Evolutionary conservation across 2,329 filamentous ascomycete species (phyloP), one percentile per base, ranked within the genome.

Genomic region (Rhynchosporium graminicola): DNA sequence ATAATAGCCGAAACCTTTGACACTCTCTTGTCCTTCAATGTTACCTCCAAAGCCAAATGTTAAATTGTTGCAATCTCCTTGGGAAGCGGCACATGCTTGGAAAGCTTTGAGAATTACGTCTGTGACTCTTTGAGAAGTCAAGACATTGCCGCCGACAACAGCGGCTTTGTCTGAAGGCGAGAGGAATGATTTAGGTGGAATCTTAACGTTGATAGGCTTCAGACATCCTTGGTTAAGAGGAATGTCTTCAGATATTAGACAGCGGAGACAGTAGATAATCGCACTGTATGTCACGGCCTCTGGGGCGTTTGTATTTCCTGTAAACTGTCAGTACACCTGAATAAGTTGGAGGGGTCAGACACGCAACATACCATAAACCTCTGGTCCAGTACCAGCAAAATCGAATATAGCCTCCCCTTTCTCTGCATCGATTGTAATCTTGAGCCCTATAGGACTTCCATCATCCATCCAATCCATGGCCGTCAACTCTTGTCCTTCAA

Each of bases 401-500:
- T 95, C 87, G 71, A 95, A 96, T 0, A 89, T 78, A 0, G 91
- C 91, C 65, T 90, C 88, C 15, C 90, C 91, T 47, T 89, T 87
- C 0, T 86, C 81, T 0, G 84, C 83, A 70, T 94, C 85, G 66
- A 96, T 95, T 1, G 85, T 87, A 10, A 96, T 82, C 65, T 86
- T 88, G 6, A 96, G 81, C 57, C 83, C 80, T 70, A 96, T 94
- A 0, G 90, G 89, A 9, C 84, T 90, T 31, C 91, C 91, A 69
- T 96, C 91, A 69, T 96, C 92, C 90, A 96, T 95, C 77, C 87
- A 91, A 72, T 96, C 91, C 1, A 87, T 80, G 0, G 92, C 89
- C 7, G 84, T 82, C 0, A 96, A 82, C n/a, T 90, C 85, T 62
- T 85, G 82, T 2, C 88, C 88, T 67, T 86, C 82, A 68, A 92